These are phyloP conservation scores for Nemania sp. DNA, from an alignment of 2,329 filamentous ascomycete species.

Conservation along the genomic window DNA sequence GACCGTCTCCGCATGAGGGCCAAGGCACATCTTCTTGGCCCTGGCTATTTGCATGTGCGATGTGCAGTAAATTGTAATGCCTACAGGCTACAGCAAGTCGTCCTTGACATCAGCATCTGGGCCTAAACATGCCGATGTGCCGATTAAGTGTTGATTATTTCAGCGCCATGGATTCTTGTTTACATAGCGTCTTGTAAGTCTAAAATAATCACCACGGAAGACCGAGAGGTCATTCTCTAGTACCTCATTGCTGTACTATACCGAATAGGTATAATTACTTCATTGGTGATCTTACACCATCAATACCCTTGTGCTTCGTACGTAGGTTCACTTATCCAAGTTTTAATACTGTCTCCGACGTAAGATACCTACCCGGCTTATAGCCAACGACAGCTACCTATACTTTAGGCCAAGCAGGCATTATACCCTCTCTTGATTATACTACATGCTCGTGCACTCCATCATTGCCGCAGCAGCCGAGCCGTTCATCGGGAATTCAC, in stretches of 20 bases:
- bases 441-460: not conserved
- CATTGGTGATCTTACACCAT: constrained; percentile 15
- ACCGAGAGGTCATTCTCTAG: constrained; percentile 7
- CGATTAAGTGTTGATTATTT: not conserved
- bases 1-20: not conserved
- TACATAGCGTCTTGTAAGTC: constrained; percentile 7
- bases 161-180: not conserved
- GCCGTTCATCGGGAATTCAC: constrained; percentile 3
- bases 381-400: not conserved
- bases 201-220: not conserved
- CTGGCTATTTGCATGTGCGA: too few relatives aligned
- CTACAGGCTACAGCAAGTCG: not conserved
- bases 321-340: not conserved
- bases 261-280: constrained; percentile 18
- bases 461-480: constrained; percentile 22
- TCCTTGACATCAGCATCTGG: not conserved
- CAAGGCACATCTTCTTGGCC: not conserved
- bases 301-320: not conserved
- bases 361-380: not conserved
- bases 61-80: not conserved
- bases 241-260: not conserved
- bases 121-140: constrained; percentile 2
- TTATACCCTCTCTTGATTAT: not conserved
- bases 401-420: not conserved
- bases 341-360: not conserved